These are phyloP conservation scores for Tuber melanosporum DNA, from an alignment of 495 filamentous ascomycete genomes.

Conservation along the genomic window DNA sequence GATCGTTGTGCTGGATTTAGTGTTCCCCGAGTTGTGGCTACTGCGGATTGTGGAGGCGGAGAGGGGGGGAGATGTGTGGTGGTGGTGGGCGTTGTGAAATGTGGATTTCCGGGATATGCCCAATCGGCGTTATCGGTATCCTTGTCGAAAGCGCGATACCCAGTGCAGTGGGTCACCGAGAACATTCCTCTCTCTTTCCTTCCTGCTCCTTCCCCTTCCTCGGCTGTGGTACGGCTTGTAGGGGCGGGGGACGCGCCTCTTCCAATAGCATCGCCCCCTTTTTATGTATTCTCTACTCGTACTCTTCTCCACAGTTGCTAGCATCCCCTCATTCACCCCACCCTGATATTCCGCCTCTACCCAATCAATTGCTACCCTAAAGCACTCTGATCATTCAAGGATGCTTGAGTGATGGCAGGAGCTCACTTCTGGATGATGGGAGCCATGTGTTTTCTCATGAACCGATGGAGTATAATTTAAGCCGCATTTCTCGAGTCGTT, in stretches of 20 bases:
- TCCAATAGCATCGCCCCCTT: background rate
- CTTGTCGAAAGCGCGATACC: background rate
- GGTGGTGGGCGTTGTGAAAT: background rate
- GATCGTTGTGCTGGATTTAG: background rate
- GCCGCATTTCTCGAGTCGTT: background rate
- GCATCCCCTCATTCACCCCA: background rate
- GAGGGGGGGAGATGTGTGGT: background rate
- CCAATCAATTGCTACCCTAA: background rate
- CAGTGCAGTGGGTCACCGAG: background rate
- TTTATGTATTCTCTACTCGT: background rate
- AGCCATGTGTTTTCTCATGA: background rate
- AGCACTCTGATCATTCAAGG: background rate
- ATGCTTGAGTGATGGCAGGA: background rate
- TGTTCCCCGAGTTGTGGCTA: background rate
- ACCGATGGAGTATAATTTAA: background rate
- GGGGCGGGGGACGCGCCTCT: background rate
- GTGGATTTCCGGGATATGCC: conserved; percentile 3
- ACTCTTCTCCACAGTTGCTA: background rate
- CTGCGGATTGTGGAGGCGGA: background rate
- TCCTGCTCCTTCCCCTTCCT: background rate
- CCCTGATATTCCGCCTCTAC: background rate
- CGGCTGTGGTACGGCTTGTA: background rate
- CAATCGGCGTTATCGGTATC: background rate
- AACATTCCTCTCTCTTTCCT: background rate
- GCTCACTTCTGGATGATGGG: background rate